These are phyloP conservation scores for Akanthomyces muscarius DNA, from an alignment of 2,329 filamentous ascomycete genomes.

Conservation along the genomic window DNA sequence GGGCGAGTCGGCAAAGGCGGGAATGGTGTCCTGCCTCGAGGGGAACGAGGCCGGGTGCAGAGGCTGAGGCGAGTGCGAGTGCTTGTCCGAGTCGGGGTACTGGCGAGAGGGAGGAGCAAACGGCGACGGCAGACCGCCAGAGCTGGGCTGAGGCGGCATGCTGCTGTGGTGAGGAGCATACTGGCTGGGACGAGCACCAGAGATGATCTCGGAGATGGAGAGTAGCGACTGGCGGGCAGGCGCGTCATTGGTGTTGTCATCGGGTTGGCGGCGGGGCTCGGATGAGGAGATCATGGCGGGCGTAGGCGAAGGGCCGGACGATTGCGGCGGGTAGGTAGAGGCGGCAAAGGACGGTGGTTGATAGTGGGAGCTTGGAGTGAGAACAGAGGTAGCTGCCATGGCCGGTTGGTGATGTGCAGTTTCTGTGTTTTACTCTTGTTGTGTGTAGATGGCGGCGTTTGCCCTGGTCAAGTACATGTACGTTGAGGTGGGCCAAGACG, in stretches of 20 bases:
- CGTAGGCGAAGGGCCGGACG: slow-evolving; percentile 36
- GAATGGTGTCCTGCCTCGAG: slow-evolving; percentile 37
- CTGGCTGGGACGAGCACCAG: slow-evolving; percentile 58
- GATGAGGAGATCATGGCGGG: slow-evolving; percentile 62
- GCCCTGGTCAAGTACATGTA: neutral
- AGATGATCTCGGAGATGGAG: slow-evolving; percentile 62
- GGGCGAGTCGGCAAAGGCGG: slow-evolving; percentile 41
- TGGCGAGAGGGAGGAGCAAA: slow-evolving; percentile 47
- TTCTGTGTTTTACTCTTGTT: neutral
- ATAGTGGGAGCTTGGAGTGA: slow-evolving; percentile 33
- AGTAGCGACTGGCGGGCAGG: slow-evolving; percentile 64
- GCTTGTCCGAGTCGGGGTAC: slow-evolving; percentile 39
- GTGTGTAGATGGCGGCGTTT: neutral
- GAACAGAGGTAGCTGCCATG: slow-evolving; percentile 38
- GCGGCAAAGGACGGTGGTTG: slow-evolving; percentile 27
- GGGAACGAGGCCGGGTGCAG: slow-evolving; percentile 39
- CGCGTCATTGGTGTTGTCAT: slow-evolving; percentile 48
- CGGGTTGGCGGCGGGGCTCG: slow-evolving; percentile 60
- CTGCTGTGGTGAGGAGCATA: slow-evolving; percentile 38
- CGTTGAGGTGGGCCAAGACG: neutral
- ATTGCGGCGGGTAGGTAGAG: slow-evolving; percentile 20
- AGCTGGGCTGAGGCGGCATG: slow-evolving; percentile 23
- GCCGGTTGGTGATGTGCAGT: slow-evolving; percentile 25
- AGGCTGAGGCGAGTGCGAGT: slow-evolving; percentile 41
- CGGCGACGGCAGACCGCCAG: slow-evolving; percentile 37